A percentile compares a stretch with the other conserved stretches of the same genome.
phyloP scores from a whole-genome alignment of 306 rosid genomes.

The Ammopiptanthus mongolicus region DNA sequence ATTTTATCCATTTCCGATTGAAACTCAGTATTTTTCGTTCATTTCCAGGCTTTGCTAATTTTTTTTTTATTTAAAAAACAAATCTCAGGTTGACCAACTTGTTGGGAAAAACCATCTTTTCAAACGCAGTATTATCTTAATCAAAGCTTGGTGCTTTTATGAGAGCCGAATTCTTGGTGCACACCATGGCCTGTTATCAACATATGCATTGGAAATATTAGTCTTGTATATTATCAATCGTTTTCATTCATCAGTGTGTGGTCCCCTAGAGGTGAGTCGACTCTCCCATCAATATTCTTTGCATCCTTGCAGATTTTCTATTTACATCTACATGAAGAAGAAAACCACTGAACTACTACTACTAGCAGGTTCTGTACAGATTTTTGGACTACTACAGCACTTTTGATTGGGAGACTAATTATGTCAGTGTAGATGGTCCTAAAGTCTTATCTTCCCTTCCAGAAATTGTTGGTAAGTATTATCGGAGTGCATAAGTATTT shows the following conservation, averaged over 20 bases:
- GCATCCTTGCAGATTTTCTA: background rate
- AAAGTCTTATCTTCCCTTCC: conserved; percentile 44
- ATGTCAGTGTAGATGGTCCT: conserved; percentile 53
- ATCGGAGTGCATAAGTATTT: background rate
- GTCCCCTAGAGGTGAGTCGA: conserved; percentile 66
- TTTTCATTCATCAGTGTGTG: conserved; percentile 50
- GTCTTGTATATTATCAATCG: conserved; percentile 54
- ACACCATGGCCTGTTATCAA: conserved; percentile 55
- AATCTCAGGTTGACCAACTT: conserved; percentile 46
- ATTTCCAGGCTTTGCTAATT: conserved; percentile 12
- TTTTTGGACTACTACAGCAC: conserved; percentile 59
- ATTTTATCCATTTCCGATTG: conserved; percentile 1
- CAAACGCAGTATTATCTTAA: conserved; percentile 55
- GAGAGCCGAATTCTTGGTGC: conserved; percentile 76
- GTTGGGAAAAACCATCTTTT: conserved; percentile 60
- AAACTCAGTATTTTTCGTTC: background rate
- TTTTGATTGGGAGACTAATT: conserved; percentile 57
- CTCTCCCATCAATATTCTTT: conserved; percentile 2
- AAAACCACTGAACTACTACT: conserved; percentile 21
- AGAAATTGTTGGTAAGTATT: conserved; percentile 45
- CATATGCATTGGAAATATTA: conserved; percentile 62
- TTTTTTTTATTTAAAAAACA: background rate
- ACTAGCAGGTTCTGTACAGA: conserved; percentile 52
- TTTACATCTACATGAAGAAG: conserved; percentile 6
- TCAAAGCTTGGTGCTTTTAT: conserved; percentile 78